phyloP scores from a whole-genome alignment of 257 asterid genomes.

The Verbena officinalis region DNA sequence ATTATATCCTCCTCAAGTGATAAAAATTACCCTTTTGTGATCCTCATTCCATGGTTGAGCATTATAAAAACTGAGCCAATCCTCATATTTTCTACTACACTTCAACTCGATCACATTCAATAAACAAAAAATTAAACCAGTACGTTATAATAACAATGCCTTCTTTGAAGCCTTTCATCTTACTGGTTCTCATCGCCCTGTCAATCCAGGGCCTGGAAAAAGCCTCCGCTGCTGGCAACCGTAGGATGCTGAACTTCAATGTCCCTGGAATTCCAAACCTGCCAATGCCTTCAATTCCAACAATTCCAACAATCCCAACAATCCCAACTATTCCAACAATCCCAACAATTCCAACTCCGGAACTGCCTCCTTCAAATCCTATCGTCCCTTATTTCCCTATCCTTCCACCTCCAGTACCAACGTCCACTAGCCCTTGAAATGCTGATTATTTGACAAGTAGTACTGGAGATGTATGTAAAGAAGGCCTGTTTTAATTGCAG shows the following conservation, averaged over 20 bases:
- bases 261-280: conserved; percentile 27
- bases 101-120: not conserved
- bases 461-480: not conserved
- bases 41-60: too few species aligned
- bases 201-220: conserved; percentile 22
- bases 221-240: conserved; percentile 24
- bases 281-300: too few species aligned
- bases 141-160: conserved; percentile 33
- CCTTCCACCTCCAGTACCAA: conserved; percentile 13
- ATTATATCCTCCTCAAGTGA: too few species aligned
- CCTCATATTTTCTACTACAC: not conserved
- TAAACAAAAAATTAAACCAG: not conserved
- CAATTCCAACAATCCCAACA: not conserved
- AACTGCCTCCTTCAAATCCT: too few species aligned
- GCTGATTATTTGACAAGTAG: not conserved
- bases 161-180: conserved; percentile 24
- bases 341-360: not conserved
- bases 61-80: conserved; percentile 24
- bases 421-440: conserved; percentile 22
- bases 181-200: conserved; percentile 24
- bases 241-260: conserved; percentile 22
- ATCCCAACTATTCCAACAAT: not conserved
- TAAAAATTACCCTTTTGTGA: too few species aligned
- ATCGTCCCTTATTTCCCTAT: too few species aligned
- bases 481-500: not conserved